A percentile compares a stretch with the other conserved stretches of the same genome.
Evolutionary conservation across 2,329 filamentous ascomycete species (phyloP).

Genomic region (Colletotrichum sp.): DNA sequence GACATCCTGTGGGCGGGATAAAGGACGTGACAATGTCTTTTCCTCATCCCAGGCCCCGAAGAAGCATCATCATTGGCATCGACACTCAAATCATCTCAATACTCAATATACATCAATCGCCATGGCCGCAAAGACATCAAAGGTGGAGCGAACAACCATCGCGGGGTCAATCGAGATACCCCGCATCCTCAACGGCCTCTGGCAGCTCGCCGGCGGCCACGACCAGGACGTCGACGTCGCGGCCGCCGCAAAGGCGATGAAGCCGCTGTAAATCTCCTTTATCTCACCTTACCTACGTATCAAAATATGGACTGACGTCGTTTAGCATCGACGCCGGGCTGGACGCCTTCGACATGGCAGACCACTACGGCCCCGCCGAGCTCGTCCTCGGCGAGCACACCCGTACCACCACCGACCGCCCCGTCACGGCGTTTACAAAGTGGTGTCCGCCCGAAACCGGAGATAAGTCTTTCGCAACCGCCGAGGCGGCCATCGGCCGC

Average conservation of each 20-base stretch:
- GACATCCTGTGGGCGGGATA: background rate
- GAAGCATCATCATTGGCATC: background rate
- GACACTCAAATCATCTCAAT: background rate
- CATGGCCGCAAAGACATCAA: background rate
- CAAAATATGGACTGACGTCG: background rate
- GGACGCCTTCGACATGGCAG: constrained; percentile 37
- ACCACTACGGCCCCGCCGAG: constrained; percentile 33
- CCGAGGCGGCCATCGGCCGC: background rate
- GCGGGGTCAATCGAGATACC: constrained; percentile 15
- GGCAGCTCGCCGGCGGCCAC: constrained; percentile 15
- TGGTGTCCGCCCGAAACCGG: constrained; percentile 12
- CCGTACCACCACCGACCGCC: background rate
- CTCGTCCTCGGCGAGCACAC: constrained; percentile 1
- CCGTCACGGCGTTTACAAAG: constrained; percentile 4
- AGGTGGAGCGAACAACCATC: constrained; percentile 6
- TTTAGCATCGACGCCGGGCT: constrained; percentile 25
- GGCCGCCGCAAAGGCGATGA: background rate
- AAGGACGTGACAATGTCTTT: rapidly evolving
- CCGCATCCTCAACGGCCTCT: constrained; percentile 17
- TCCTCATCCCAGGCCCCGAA: background rate
- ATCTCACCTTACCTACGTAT: too few species aligned
- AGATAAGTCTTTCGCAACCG: background rate
- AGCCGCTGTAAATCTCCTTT: background rate
- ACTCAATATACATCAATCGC: background rate
- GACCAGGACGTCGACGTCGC: background rate